Evolutionary conservation across 129 eudicot genomes (phyloP).

Genomic region (Ambrosia artemisiifolia): DNA sequence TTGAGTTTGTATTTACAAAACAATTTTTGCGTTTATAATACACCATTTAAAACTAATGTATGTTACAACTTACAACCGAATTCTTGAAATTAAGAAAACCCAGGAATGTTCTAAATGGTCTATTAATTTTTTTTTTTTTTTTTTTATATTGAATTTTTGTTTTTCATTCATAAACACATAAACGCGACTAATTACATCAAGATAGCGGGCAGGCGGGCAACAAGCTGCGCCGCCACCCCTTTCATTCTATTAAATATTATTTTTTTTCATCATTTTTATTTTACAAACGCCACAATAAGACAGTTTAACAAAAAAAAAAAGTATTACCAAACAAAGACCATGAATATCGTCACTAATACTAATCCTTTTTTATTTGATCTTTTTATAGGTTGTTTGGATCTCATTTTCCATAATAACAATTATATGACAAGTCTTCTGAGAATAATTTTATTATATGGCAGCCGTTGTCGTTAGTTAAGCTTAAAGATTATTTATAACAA

Average conservation of each 20-base stretch:
- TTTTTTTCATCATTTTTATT: background rate
- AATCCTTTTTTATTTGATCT: background rate
- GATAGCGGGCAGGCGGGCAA: no score
- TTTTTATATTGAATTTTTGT: no score
- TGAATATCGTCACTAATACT: background rate
- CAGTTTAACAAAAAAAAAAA: background rate
- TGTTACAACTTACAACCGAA: background rate
- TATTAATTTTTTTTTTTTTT: background rate
- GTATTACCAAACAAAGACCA: background rate
- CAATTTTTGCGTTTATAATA: background rate
- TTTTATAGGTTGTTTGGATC: background rate
- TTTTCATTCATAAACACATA: no score
- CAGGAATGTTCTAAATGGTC: background rate
- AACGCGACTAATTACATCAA: no score
- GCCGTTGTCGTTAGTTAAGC: background rate
- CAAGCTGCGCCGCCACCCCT: no score
- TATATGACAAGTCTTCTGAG: background rate
- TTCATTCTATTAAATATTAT: background rate
- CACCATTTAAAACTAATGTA: background rate
- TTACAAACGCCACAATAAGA: background rate
- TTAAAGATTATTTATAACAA: background rate
- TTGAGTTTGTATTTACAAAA: background rate
- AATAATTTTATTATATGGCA: background rate
- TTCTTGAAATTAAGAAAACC: background rate
- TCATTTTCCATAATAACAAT: constrained; percentile 1